Base-by-base conservation (phyloP, 2,329 filamentous ascomycete species). In the Ilyonectria robusta region DNA sequence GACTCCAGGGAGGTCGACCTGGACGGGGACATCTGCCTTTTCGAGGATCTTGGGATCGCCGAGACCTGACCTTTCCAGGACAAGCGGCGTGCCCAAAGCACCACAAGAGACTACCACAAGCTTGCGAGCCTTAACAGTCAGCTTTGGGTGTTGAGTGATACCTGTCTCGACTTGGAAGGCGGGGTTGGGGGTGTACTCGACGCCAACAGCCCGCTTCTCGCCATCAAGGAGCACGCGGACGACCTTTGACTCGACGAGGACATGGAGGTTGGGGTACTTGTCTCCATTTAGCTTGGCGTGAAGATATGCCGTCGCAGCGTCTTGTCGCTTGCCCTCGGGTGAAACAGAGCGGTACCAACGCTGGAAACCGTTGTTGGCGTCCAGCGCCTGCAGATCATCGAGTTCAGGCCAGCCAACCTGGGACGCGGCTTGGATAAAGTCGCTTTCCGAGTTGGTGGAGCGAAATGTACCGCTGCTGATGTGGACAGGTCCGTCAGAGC, bases 11-110 rank as follows among this genome's bases (percentile, higher is more conserved):
- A 88, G 75, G 53, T 86, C 80, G 2, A 82, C 78, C 1, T 85
- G 72, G 3, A 85, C 74, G 1, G 83, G 79, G 2, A 90, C 82
- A 1, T 82, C 83, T 0, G 84, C 82, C n/a, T 78, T 78, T 47
- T 82, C 74, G 1, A 91, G 82, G 6, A 89, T 72, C 2, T 84
- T 80, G 1, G 82, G 78, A 47, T 82, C 81, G n/a, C 88, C 89
- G 1, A 92, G 73, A 8, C 90, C 90, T 1, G 90, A 92, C 17
- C 90, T 81, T 75, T 92, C 89, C 0, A 92, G 84, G 1, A 92
- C 82, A 0, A 79, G 77, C 0, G 89, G 87, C 0, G 87, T 87
- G 2, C 86, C 85, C 4, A 84, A 80, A 0, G 87, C 83, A 13
- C 88, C 88, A 5, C 71, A 84, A 73, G 78, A 78, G 0, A 79